A percentile compares a stretch with the other conserved stretches of the same genome.
Conservation (phyloP, 495 filamentous ascomycete genomes). For the Sordaria brevicollis region DNA sequence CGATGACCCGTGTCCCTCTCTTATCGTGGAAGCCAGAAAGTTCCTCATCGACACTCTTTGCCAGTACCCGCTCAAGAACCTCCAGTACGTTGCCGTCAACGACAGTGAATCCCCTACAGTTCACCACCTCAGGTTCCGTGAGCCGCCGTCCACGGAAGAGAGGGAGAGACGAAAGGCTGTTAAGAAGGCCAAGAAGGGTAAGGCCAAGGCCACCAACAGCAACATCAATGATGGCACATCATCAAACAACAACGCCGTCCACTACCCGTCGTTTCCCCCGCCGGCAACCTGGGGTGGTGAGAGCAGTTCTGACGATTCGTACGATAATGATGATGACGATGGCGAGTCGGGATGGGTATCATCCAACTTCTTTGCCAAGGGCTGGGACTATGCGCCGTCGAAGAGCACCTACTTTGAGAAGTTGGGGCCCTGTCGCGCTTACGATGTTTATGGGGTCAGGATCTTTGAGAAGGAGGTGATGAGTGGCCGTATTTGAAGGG, state of each 20-base stretch:
- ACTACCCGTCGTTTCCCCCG: conserved; percentile 12
- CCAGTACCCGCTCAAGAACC: conserved; percentile 37
- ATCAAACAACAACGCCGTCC: neutral
- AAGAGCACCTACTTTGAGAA: no score
- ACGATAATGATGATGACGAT: conserved; percentile 16
- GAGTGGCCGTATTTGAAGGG: conserved; percentile 23
- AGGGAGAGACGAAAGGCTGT: neutral
- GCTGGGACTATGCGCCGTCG: conserved; percentile 29
- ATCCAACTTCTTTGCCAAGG: conserved; percentile 20
- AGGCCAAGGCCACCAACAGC: conserved; percentile 3
- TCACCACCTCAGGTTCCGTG: conserved; percentile 20
- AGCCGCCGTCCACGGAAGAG: conserved; percentile 13
- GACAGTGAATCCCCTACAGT: conserved; percentile 31
- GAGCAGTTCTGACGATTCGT: conserved; percentile 22
- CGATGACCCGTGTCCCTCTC: conserved; percentile 39
- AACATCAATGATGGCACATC: neutral
- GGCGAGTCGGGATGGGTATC: conserved; percentile 5
- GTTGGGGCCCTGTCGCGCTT: no score
- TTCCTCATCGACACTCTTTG: conserved; percentile 44
- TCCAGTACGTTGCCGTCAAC: conserved; percentile 44
- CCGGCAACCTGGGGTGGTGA: conserved; percentile 11
- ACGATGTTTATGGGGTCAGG: conserved; percentile 34
- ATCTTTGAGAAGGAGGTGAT: conserved; percentile 43
- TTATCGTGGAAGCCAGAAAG: conserved; percentile 37
- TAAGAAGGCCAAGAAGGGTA: conserved; percentile 12